Conservation (phyloP, 148 eudicot genomes). For the Tetragonia tetragonoides region DNA sequence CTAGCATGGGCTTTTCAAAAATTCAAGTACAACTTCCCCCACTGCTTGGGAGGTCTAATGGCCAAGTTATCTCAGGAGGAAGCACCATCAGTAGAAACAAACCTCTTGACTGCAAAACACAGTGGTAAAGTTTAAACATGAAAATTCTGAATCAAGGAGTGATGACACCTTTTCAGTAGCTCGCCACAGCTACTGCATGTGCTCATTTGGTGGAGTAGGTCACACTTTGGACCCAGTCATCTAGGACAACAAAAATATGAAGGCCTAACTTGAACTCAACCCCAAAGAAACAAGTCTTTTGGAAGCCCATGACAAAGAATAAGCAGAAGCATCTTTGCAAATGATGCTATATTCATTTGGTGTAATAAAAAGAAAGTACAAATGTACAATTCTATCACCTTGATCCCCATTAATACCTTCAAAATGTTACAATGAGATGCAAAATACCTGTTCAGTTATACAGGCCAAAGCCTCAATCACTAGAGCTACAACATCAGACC, state of each 20-base stretch:
- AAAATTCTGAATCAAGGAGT: background rate
- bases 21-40: background rate
- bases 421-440: slow-evolving; percentile 1
- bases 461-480: slow-evolving; percentile 98
- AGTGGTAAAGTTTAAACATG: background rate
- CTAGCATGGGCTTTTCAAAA: background rate
- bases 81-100: background rate
- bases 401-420: background rate
- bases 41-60: background rate
- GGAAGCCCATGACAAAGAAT: slow-evolving; percentile 1
- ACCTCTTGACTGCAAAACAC: background rate
- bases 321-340: background rate
- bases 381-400: background rate
- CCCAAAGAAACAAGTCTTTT: background rate
- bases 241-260: background rate
- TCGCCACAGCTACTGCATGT: background rate
- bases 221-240: background rate
- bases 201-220: background rate
- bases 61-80: background rate
- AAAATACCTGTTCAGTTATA: slow-evolving; percentile 91
- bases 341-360: background rate
- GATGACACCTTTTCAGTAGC: background rate
- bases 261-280: background rate
- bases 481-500: slow-evolving; percentile 96
- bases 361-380: background rate